Evolutionary conservation across 106 monocot species (phyloP).

Genomic region (Dioscorea alata): DNA sequence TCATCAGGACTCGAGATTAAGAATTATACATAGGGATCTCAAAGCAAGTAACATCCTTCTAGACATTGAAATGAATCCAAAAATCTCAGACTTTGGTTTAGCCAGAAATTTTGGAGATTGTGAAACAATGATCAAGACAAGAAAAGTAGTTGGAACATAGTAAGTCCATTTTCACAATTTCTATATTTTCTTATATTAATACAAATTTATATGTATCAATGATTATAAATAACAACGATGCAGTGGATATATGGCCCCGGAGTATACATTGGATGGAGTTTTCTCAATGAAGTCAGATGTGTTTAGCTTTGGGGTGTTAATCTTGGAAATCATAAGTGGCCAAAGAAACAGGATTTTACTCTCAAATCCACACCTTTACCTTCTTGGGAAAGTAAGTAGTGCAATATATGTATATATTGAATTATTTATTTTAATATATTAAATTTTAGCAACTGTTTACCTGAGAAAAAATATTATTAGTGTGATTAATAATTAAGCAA

Average conservation of each 20-base stretch:
- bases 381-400: slow-evolving; percentile 11
- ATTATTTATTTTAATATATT: no score
- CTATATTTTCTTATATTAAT: not conserved
- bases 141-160: slow-evolving; percentile 16
- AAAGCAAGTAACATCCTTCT: slow-evolving; percentile 16
- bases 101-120: slow-evolving; percentile 14
- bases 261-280: slow-evolving; percentile 24
- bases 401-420: no score
- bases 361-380: not conserved
- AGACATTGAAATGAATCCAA: slow-evolving; percentile 24
- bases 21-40: not conserved
- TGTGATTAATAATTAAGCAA: not conserved
- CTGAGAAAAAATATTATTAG: not conserved
- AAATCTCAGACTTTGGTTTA: slow-evolving; percentile 30
- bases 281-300: slow-evolving; percentile 38
- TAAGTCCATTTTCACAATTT: slow-evolving; percentile 5
- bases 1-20: slow-evolving; percentile 15
- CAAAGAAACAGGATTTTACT: not conserved
- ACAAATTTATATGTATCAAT: not conserved
- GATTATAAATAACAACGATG: not conserved
- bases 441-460: no score
- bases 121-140: slow-evolving; percentile 8
- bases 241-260: slow-evolving; percentile 46
- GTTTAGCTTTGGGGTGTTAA: slow-evolving; percentile 29
- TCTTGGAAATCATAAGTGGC: slow-evolving; percentile 37